Evolutionary conservation across 352 stramenopile genomes (phyloP).

Genomic region (Globisporangium perplexum): DNA sequence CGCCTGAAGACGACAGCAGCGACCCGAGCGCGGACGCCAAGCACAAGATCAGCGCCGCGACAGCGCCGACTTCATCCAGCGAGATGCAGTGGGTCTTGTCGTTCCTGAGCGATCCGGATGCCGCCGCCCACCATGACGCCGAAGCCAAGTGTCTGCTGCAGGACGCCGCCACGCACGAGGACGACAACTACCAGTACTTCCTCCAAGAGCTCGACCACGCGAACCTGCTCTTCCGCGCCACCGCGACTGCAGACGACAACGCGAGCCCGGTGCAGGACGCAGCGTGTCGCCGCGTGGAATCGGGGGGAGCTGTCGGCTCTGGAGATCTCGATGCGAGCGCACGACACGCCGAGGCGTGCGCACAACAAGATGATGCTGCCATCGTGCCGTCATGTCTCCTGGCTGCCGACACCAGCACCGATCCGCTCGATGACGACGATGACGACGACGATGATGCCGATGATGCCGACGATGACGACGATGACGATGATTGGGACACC

Average conservation of each 20-base stretch:
- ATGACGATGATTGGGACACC: constrained; percentile 34
- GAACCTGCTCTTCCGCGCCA: constrained; percentile 30
- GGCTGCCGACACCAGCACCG: not conserved
- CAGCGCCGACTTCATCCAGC: constrained; percentile 12
- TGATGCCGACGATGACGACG: constrained; percentile 7
- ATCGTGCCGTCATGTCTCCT: not conserved
- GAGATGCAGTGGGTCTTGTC: constrained; percentile 75
- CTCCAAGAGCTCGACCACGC: constrained; percentile 48
- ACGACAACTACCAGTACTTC: constrained; percentile 75
- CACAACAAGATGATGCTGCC: not conserved
- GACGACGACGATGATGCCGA: constrained; percentile 1
- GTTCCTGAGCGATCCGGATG: constrained; percentile 51
- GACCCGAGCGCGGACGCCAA: constrained; percentile 10
- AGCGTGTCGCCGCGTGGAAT: not conserved
- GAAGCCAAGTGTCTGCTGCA: constrained; percentile 51
- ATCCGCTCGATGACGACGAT: not conserved
- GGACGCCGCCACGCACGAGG: constrained; percentile 31
- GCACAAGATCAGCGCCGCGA: not conserved
- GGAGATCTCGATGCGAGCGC: not conserved
- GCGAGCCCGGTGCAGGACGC: not conserved
- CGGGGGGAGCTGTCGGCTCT: too few relatives aligned
- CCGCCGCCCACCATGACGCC: constrained; percentile 31
- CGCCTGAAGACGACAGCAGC: not conserved
- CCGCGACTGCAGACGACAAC: constrained; percentile 1
- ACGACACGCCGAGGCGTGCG: not conserved